Percentiles rank a stretch among this genome's conserved stretches.
These are phyloP conservation scores for Ramichloridium luteum DNA, from an alignment of 2,329 filamentous ascomycete species.

Conservation along the genomic window DNA sequence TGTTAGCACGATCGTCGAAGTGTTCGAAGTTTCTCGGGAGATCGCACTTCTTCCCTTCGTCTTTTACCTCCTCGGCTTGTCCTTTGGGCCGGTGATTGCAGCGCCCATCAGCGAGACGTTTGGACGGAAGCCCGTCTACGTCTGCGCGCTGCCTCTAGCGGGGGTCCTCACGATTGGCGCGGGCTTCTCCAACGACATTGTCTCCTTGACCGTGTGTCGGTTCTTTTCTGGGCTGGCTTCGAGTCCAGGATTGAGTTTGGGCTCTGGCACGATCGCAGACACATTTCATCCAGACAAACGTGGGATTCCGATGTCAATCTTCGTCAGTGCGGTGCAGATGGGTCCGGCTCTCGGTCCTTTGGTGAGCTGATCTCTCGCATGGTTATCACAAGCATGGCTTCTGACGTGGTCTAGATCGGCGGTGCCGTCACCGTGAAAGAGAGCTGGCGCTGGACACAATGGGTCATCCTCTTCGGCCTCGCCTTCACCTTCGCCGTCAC, in stretches of 20 bases:
- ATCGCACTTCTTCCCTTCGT: slow-evolving; percentile 47
- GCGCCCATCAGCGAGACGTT: slow-evolving; percentile 48
- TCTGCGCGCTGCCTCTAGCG: slow-evolving; percentile 34
- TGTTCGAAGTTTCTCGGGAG: slow-evolving; percentile 44
- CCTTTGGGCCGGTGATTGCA: slow-evolving; percentile 43
- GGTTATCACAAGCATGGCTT: not conserved
- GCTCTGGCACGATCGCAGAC: slow-evolving; percentile 8
- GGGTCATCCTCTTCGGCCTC: slow-evolving; percentile 22
- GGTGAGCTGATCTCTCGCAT: not conserved
- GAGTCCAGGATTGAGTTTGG: slow-evolving; percentile 37
- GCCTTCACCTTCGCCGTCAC: slow-evolving; percentile 23
- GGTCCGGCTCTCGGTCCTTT: slow-evolving; percentile 4
- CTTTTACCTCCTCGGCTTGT: slow-evolving; percentile 48
- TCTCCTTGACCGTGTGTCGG: slow-evolving; percentile 39
- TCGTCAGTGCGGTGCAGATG: slow-evolving; percentile 3
- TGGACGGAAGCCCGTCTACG: slow-evolving; percentile 43
- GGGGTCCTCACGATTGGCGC: slow-evolving; percentile 45
- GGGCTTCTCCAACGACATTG: slow-evolving; percentile 40
- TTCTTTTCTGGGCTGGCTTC: slow-evolving; percentile 65
- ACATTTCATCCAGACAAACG: slow-evolving; percentile 8
- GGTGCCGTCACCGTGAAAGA: slow-evolving; percentile 10
- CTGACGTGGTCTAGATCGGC: slow-evolving; percentile 18
- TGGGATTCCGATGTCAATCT: slow-evolving; percentile 7
- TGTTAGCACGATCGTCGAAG: no score
- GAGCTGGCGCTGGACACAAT: slow-evolving; percentile 17